Conservation (phyloP, 2,329 filamentous ascomycete genomes). For the Aspergillus vadensis region DNA sequence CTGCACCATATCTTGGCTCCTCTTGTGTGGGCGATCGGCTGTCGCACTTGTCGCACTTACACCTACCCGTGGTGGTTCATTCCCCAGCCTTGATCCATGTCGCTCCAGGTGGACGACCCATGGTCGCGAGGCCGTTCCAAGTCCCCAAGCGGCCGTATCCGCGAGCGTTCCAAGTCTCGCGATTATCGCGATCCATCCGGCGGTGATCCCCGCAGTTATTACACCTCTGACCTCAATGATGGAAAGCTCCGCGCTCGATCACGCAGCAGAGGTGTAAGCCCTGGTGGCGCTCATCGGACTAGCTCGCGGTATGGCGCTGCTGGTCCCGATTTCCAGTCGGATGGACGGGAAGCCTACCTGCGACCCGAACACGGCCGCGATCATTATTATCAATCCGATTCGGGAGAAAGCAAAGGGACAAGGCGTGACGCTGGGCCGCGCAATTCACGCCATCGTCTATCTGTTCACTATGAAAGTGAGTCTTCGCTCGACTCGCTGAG, state of each 20-base stretch:
- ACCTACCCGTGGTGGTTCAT: slow-evolving; percentile 8
- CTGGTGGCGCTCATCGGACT: slow-evolving; percentile 22
- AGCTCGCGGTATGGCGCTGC: slow-evolving; percentile 25
- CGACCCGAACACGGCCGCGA: slow-evolving; percentile 22
- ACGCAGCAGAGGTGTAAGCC: slow-evolving; percentile 21
- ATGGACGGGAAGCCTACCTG: slow-evolving; percentile 22
- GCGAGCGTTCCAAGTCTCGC: slow-evolving; percentile 48
- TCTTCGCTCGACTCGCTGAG: slow-evolving; percentile 27
- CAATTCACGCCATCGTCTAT: slow-evolving; percentile 25
- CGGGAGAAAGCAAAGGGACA: slow-evolving; percentile 20
- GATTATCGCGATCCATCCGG: slow-evolving; percentile 35
- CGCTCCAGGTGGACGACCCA: slow-evolving; percentile 44
- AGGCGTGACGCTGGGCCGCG: slow-evolving; percentile 19
- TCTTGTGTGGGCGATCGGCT: slow-evolving; percentile 3
- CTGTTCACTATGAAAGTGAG: slow-evolving; percentile 25
- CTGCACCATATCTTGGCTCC: neutral
- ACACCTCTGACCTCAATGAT: slow-evolving; percentile 32
- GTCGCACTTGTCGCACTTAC: slow-evolving; percentile 4
- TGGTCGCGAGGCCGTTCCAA: slow-evolving; percentile 49
- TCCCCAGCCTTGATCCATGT: slow-evolving; percentile 26
- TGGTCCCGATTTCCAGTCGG: slow-evolving; percentile 27
- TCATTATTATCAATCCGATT: slow-evolving; percentile 31
- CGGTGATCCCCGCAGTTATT: slow-evolving; percentile 23
- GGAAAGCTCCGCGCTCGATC: slow-evolving; percentile 29
- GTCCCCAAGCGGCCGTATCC: slow-evolving; percentile 44